Conservation (phyloP, 2,329 filamentous ascomycete genomes). For the Cucurbitaria berberidis region DNA sequence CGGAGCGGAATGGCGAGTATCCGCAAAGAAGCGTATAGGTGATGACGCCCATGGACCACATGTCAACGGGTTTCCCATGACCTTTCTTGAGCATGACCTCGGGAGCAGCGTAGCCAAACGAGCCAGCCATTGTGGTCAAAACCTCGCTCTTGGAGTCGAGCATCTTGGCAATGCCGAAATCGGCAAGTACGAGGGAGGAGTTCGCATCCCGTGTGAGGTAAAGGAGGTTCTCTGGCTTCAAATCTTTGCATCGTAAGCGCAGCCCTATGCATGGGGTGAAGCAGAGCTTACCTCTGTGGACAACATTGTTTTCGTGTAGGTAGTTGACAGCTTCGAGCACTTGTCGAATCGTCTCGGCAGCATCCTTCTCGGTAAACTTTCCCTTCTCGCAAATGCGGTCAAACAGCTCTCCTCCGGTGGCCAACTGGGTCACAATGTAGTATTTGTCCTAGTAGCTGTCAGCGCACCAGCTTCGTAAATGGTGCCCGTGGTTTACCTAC, state of each 20-base stretch:
- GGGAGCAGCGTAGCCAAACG: constrained; percentile 95
- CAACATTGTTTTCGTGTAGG: constrained; percentile 91
- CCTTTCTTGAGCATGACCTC: constrained; percentile 98
- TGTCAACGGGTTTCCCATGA: constrained; percentile 97
- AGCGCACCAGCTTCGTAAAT: constrained; percentile 13
- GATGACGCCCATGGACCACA: constrained; percentile 99
- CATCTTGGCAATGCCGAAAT: constrained; percentile 99
- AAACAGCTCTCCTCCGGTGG: constrained; percentile 94
- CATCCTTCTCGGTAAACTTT: constrained; percentile 98
- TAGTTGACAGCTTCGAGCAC: constrained; percentile 93
- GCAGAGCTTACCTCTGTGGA: constrained; percentile 77
- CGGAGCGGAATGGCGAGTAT: constrained; percentile 96
- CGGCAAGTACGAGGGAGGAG: constrained; percentile 89
- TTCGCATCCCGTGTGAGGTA: constrained; percentile 80
- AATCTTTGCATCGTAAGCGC: constrained; percentile 65
- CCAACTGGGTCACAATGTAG: constrained; percentile 97
- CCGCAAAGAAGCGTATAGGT: constrained; percentile 98
- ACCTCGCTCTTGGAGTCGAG: constrained; percentile 89
- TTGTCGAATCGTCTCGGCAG: constrained; percentile 92
- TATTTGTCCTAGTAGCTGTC: constrained; percentile 81
- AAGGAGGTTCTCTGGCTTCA: constrained; percentile 97
- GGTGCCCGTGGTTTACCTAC: constrained; percentile 57
- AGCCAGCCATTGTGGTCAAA: constrained; percentile 97
- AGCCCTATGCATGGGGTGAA: not conserved
- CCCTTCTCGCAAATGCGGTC: constrained; percentile 98